Evolutionary conservation across 1,284 basidiomycete species (phyloP).

Genomic region (Pyrrhoderma noxium): DNA sequence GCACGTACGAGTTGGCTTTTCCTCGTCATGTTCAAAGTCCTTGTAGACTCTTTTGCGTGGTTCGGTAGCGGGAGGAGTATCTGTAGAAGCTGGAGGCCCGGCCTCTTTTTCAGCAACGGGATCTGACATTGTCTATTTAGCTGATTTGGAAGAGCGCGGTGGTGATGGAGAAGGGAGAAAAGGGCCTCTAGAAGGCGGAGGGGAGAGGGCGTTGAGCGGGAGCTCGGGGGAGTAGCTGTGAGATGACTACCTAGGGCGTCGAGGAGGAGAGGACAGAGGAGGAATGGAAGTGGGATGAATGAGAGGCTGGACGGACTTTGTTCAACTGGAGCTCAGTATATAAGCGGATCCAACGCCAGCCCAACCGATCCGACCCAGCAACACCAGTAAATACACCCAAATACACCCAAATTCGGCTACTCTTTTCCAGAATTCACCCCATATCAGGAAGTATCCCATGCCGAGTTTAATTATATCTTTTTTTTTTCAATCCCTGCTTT

Average conservation of each 20-base stretch:
- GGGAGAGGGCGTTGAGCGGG: too few relatives aligned
- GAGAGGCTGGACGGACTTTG: too few relatives aligned
- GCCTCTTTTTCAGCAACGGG: constrained; percentile 56
- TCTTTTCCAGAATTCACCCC: background rate
- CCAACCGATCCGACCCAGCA: too few relatives aligned
- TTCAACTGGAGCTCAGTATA: background rate
- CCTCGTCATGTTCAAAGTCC: constrained; percentile 78
- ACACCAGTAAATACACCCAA: background rate
- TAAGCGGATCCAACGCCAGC: too few relatives aligned
- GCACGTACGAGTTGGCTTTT: constrained; percentile 63
- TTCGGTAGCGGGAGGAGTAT: constrained; percentile 30
- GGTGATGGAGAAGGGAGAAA: constrained; percentile 2
- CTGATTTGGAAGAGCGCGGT: constrained; percentile 7
- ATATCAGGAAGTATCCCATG: background rate
- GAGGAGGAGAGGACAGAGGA: background rate
- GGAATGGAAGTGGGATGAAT: too few relatives aligned
- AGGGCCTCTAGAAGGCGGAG: background rate
- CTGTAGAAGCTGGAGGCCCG: constrained; percentile 39
- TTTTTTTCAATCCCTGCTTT: background rate
- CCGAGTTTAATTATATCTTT: background rate
- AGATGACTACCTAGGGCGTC: background rate
- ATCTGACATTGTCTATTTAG: constrained; percentile 29
- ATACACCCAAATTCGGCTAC: background rate
- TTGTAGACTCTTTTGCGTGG: constrained; percentile 88
- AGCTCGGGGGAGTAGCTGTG: too few relatives aligned